Conservation (phyloP, 148 eudicot species). For the Spergularia marina region DNA sequence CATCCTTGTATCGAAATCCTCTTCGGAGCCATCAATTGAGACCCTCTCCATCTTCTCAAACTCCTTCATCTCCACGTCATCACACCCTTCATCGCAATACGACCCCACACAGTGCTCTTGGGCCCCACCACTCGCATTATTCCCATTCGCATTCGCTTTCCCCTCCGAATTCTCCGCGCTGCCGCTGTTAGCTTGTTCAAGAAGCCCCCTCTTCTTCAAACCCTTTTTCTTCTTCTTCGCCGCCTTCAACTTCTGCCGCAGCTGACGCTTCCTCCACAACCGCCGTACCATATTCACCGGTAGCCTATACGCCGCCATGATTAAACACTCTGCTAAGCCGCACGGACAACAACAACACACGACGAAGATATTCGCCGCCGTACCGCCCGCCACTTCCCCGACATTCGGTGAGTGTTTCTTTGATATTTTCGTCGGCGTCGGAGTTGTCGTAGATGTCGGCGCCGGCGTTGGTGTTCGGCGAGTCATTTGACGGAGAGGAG, state of each 20-base stretch:
- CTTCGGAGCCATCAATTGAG: slow-evolving; percentile 33
- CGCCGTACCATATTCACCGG: slow-evolving; percentile 47
- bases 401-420: slow-evolving; percentile 27
- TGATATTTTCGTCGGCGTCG: neutral
- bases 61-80: slow-evolving; percentile 29
- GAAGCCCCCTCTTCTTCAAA: slow-evolving; percentile 22
- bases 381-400: slow-evolving; percentile 70
- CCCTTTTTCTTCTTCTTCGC: slow-evolving; percentile 10
- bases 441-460: neutral
- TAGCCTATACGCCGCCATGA: slow-evolving; percentile 49
- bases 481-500: neutral
- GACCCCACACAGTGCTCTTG: neutral
- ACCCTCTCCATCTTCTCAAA: slow-evolving; percentile 37
- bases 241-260: slow-evolving; percentile 22
- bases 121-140: neutral
- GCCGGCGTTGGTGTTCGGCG: slow-evolving; percentile 1
- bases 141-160: neutral
- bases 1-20: slow-evolving; percentile 53
- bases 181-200: neutral
- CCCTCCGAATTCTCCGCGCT: too few relatives aligned
- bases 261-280: slow-evolving; percentile 28
- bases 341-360: slow-evolving; percentile 78
- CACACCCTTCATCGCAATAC: slow-evolving; percentile 31
- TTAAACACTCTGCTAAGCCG: slow-evolving; percentile 38
- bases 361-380: slow-evolving; percentile 71